Evolutionary conservation across 2,329 filamentous ascomycete species (phyloP), one percentile per base, ranked within the genome.

Genomic region (Trichoderma sp.): DNA sequence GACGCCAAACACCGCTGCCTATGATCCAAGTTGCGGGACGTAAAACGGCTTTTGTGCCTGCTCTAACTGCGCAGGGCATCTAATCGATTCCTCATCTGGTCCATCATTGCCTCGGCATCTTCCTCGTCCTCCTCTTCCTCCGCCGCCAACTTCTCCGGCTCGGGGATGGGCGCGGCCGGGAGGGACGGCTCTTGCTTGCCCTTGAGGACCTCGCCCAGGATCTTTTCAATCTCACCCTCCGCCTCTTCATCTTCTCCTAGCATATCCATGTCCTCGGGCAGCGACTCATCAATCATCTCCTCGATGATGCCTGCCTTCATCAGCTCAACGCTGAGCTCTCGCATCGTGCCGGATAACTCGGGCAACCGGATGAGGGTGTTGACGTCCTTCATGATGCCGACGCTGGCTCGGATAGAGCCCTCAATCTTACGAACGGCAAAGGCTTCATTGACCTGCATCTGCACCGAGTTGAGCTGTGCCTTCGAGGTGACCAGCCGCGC

Each of bases 381-480:
- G 76, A 99, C 95, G 83, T 98, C 95, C 85, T 95, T 96, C 97
- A 99, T 98, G 79, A 99, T 95, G 62, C 94, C 93, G 9, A 96
- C 95, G 80, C 92, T 94, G 59, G 93, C 93, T 79, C 91, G 90
- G 81, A 99, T 95, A 81, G 93, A 95, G 63, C 95, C 96, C 85
- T 98, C 95, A 78, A 99, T 98, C 88, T 97, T 97, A 79, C 95
- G 92, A 80, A 98, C 93, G 2, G 95, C 94, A 84, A 98, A 98
- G 1, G 97, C 95, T 86, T 98, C 96, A 81, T 95, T 95, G 81
- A 99, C 96, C 85, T 98, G 97, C 95, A 98, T 97, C 85, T 96
- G 93, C 60, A 99, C 96, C 79, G 93, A 96, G 82, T 93, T 92
- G 65, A 99, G 90, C 85, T 98, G 97, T 2, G 97, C 97, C 83